These are phyloP conservation scores for Cucumis melo DNA, from an alignment of 306 rosid genomes.

Conservation along the genomic window DNA sequence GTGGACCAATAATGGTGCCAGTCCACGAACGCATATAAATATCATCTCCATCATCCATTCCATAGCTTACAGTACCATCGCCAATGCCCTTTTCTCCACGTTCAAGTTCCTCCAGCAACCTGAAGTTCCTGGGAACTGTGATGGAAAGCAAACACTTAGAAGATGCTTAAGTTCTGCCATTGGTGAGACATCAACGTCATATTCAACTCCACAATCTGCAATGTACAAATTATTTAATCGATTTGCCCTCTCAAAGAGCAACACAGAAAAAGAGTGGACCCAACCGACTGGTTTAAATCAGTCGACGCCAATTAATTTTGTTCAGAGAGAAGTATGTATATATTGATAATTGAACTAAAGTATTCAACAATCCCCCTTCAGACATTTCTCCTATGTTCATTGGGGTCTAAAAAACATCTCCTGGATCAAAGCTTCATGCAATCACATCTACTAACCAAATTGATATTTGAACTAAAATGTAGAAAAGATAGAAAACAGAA, in stretches of 20 bases:
- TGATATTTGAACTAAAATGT: neutral
- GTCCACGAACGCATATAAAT: conserved; percentile 96
- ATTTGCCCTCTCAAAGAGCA: neutral
- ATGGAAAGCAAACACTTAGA: conserved; percentile 8
- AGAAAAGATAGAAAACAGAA: neutral
- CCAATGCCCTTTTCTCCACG: conserved; percentile 42
- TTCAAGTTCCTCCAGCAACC: conserved; percentile 99
- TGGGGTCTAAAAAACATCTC: neutral
- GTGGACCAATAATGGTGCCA: conserved; percentile 94
- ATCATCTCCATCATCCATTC: conserved; percentile 99
- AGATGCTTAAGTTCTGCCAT: neutral
- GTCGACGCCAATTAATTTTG: neutral
- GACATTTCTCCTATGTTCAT: neutral
- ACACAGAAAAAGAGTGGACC: neutral
- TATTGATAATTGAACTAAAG: neutral
- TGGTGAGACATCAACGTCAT: neutral
- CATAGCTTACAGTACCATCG: conserved; percentile 25
- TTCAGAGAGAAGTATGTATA: neutral
- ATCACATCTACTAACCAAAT: neutral
- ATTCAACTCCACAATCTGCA: conserved; percentile 6
- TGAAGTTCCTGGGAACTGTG: conserved; percentile 96
- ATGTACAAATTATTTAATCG: conserved; percentile 1
- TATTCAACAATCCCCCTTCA: neutral
- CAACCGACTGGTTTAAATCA: neutral
- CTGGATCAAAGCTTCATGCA: neutral